These are phyloP conservation scores for Artemisia annua DNA, from an alignment of 129 eudicot genomes.

Conservation along the genomic window DNA sequence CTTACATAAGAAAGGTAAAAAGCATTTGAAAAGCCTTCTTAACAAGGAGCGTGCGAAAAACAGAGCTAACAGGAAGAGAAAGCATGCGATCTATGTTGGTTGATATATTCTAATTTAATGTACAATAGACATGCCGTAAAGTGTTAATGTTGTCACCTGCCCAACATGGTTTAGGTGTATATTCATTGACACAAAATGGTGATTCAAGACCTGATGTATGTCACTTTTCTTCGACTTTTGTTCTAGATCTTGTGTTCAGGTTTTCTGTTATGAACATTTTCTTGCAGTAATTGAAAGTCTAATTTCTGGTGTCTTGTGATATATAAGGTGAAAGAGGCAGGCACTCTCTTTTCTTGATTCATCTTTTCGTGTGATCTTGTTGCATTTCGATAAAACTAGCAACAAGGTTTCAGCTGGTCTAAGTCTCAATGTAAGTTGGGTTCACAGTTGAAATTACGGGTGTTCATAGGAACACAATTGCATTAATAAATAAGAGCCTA, in stretches of 20 bases:
- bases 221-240: not conserved
- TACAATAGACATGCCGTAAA: not conserved
- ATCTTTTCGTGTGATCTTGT: not conserved
- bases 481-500: no score
- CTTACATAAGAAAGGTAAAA: not conserved
- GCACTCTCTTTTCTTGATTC: not conserved
- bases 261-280: slow-evolving; percentile 3
- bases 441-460: no score
- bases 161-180: not conserved
- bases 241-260: not conserved
- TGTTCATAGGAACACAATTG: no score
- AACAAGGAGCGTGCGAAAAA: not conserved
- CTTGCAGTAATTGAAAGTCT: not conserved
- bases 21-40: not conserved
- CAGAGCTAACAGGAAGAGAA: not conserved
- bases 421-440: no score
- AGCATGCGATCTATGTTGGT: not conserved
- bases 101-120: not conserved
- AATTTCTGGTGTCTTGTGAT: not conserved
- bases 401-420: not conserved
- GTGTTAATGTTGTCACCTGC: not conserved
- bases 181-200: not conserved
- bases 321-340: not conserved
- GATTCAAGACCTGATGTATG: not conserved
- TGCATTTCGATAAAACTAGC: not conserved